Conservation (phyloP, 164 flowering plant genomes). For the Houttuynia cordata region DNA sequence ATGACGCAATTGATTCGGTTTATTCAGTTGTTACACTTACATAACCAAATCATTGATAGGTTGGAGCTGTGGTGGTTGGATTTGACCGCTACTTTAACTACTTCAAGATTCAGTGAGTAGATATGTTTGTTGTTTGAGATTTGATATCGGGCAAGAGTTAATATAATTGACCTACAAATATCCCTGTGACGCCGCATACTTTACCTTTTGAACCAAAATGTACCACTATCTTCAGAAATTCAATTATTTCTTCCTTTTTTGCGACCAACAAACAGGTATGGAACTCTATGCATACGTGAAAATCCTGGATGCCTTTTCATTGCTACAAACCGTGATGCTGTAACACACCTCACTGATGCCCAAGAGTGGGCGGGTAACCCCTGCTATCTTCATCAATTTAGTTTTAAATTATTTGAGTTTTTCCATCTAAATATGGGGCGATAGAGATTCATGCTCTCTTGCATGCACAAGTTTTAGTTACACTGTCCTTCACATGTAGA, state of each 20-base stretch:
- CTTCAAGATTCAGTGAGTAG: constrained; percentile 88
- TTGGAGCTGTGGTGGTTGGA: constrained; percentile 98
- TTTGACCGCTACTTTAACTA: constrained; percentile 96
- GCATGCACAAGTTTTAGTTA: too few relatives aligned
- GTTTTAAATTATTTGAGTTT: too few relatives aligned
- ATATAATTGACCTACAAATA: neutral
- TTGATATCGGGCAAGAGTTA: neutral
- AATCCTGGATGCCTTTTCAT: constrained; percentile 98
- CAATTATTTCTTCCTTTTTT: neutral
- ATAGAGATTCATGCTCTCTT: too few relatives aligned
- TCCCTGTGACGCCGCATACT: neutral
- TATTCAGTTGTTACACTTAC: neutral
- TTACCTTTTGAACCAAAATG: neutral
- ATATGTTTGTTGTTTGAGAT: too few relatives aligned
- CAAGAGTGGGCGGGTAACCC: constrained; percentile 97
- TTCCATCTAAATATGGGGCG: too few relatives aligned
- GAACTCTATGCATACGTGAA: constrained; percentile 90
- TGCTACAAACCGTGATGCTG: constrained; percentile 99
- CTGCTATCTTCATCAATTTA: neutral
- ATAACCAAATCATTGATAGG: constrained; percentile 29
- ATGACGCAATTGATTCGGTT: neutral
- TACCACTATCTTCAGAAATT: neutral
- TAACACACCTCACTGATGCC: constrained; percentile 97
- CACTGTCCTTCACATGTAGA: neutral
- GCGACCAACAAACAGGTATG: constrained; percentile 45